A percentile compares a stretch with the other conserved stretches of the same genome.
These are phyloP conservation scores for Pseudotsuga menziesii DNA, from an alignment of 75 land plant species.

Conservation along the genomic window DNA sequence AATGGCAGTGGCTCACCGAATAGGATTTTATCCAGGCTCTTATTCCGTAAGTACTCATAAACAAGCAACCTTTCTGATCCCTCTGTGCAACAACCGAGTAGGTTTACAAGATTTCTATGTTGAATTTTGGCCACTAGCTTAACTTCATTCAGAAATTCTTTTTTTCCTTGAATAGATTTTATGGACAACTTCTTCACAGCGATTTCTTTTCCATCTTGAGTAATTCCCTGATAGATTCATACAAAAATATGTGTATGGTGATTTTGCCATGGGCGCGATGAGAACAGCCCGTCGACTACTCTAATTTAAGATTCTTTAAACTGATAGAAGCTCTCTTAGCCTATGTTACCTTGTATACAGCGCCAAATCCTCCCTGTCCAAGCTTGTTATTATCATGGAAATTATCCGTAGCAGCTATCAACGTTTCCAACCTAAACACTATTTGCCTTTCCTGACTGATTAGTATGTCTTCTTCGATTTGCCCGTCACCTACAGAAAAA, in stretches of 20 bases:
- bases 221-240: slow-evolving; percentile 10
- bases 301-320: background rate
- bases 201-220: slow-evolving; percentile 14
- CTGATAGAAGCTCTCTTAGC: background rate
- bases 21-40: slow-evolving; percentile 10
- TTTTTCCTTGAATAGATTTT: slow-evolving; percentile 12
- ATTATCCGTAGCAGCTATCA: slow-evolving; percentile 1
- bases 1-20: slow-evolving; percentile 10
- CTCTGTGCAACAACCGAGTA: slow-evolving; percentile 18
- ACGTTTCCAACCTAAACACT: background rate
- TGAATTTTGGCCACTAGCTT: slow-evolving; percentile 16
- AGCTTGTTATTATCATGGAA: slow-evolving; percentile 15
- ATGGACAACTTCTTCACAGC: slow-evolving; percentile 18
- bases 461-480: background rate
- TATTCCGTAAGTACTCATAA: slow-evolving; percentile 19
- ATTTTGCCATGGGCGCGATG: no score
- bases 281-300: background rate
- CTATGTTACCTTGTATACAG: slow-evolving; percentile 28
- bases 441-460: background rate
- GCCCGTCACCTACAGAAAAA: background rate
- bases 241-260: no score
- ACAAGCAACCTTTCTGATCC: slow-evolving; percentile 21
- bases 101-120: slow-evolving; percentile 19
- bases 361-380: slow-evolving; percentile 31
- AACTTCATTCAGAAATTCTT: slow-evolving; percentile 28